Evolutionary conservation across 208 protist genomes (phyloP), one percentile per base, ranked within the genome.

Genomic region (Trypanosomatidae sp.): DNA sequence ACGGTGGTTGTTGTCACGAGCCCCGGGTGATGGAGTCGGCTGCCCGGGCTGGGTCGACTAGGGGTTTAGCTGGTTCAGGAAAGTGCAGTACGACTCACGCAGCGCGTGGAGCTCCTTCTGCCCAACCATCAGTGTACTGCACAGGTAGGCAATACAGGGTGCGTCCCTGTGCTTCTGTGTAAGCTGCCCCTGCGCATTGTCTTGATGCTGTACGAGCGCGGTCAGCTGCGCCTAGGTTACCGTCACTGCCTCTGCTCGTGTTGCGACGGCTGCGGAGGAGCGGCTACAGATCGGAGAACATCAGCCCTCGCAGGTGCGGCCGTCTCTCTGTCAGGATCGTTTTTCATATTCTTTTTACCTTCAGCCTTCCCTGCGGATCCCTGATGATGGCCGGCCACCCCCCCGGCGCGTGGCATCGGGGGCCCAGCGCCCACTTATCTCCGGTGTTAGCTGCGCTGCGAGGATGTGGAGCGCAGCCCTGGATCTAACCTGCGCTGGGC

Each of bases 31-130:
- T 53, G 49, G 17, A 22, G 49, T n/a, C 49, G 2, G 49, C 19
- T 22, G 49, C 17, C 49, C 49, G 13, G 65, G 62, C 43, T 73
- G 69, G 17, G 58, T 46, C 4, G 58, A 53, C 28, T 65, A 73
- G 25, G 55, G 56, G 69, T 73, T 64, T 30, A 73, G 69, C 69
- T 73, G 69, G 19, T 59, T 52, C 46, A 73, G 47, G 6, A 60
- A 66, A 6, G 56, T 28, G 33, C 46, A 67, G 69, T 73, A 47
- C 10, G 69, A 55, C 47, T 66, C 69, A 15, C 47, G 69, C 69
- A 73, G 30, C 17, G 47, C 69, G 22, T 46, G 69, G 33, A 66
- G 64, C 3, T 73, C 59, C 47, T 52, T n/a, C 69, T 56, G 49
- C 19, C 59, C 36, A 43, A 67, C 58, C 30, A 22, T 43, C 56